Evolutionary conservation across 2,329 filamentous ascomycete genomes (phyloP).

Genomic region (Setomelanomma holmii): DNA sequence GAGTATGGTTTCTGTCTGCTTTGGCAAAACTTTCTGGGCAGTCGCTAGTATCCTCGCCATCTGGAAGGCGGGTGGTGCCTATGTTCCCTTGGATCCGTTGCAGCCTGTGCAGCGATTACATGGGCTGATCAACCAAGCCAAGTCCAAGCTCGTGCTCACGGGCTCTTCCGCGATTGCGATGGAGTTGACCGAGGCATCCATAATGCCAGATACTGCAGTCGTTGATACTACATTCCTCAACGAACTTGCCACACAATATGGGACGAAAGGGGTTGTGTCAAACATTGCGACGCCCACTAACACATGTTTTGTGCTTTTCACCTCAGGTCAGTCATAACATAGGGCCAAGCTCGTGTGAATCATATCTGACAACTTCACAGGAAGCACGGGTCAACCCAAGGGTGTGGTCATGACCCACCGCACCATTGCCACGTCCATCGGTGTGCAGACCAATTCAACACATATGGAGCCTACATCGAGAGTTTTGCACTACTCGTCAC

Average conservation of each 20-base stretch:
- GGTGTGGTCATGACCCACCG: too few relatives aligned
- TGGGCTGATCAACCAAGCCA: neutral
- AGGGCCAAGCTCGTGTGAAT: neutral
- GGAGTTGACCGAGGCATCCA: too few relatives aligned
- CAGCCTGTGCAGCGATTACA: neutral
- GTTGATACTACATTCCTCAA: neutral
- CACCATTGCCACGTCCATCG: too few relatives aligned
- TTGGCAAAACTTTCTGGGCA: conserved; percentile 26
- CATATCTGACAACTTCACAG: neutral
- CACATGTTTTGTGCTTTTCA: neutral
- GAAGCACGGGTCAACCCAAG: neutral
- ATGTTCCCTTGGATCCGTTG: conserved; percentile 36
- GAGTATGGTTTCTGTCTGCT: conserved; percentile 7
- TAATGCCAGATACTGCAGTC: too few relatives aligned
- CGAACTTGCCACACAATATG: neutral
- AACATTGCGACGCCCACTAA: neutral
- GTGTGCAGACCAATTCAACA: too few relatives aligned
- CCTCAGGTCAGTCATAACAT: neutral
- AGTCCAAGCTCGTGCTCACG: too few relatives aligned
- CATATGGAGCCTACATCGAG: too few relatives aligned
- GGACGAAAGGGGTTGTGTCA: neutral
- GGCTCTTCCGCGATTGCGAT: too few relatives aligned
- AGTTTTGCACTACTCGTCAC: too few relatives aligned
- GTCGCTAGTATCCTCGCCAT: conserved; percentile 48
- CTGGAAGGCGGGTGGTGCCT: conserved; percentile 51